Conservation (phyloP, 768 basidiomycete genomes). For the Leccinum variicolor region DNA sequence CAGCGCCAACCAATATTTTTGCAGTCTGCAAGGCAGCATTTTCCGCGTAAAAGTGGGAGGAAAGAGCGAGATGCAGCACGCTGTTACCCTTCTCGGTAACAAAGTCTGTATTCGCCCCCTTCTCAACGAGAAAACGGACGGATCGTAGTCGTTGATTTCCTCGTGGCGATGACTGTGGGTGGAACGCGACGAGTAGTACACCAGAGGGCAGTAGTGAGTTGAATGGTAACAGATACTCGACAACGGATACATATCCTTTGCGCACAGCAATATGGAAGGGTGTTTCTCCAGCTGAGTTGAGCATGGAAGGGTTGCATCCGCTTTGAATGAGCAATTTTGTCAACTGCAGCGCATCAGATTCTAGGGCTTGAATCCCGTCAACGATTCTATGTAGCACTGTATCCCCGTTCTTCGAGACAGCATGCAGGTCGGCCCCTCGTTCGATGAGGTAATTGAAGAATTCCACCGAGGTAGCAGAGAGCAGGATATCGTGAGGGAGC, state of each 20-base stretch:
- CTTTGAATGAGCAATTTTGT: not conserved
- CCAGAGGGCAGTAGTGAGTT: not conserved
- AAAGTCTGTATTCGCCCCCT: not conserved
- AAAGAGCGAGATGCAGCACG: not conserved
- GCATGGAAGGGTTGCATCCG: not conserved
- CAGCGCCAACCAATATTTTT: not conserved
- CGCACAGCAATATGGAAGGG: not conserved
- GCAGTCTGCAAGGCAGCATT: not conserved
- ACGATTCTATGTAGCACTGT: not conserved
- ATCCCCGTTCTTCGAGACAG: not conserved
- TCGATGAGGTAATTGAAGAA: not conserved
- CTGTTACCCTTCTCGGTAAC: not conserved
- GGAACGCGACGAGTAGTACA: not conserved
- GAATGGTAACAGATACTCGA: not conserved
- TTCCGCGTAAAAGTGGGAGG: not conserved
- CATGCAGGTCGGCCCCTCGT: not conserved
- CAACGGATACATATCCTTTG: not conserved
- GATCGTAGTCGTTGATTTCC: not conserved
- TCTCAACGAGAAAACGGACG: not conserved
- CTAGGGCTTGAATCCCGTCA: not conserved
- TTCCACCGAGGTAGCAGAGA: not conserved
- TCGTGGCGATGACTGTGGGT: not conserved
- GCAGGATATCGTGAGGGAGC: not conserved
- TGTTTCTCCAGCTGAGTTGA: not conserved
- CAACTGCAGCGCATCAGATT: not conserved